Evolutionary conservation across 306 rosid species (phyloP).

Genomic region (Pachyrhizus erosus): DNA sequence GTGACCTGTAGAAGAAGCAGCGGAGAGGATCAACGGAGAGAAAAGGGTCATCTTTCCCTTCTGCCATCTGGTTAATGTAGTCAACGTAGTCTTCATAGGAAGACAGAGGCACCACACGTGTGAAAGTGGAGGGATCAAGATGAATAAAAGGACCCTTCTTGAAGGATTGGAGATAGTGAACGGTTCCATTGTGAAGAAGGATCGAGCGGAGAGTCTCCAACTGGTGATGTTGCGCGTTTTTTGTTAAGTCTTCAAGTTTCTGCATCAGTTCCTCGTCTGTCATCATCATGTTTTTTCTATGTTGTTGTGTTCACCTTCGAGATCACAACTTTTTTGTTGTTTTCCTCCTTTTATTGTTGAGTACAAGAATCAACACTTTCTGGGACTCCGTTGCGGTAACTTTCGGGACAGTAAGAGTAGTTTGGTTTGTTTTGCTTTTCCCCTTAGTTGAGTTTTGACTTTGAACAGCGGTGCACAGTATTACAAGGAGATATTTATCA

Average conservation of each 20-base stretch:
- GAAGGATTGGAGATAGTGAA: constrained; percentile 54
- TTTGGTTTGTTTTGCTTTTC: not conserved
- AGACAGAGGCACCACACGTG: constrained; percentile 55
- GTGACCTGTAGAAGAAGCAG: constrained; percentile 73
- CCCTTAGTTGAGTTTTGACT: not conserved
- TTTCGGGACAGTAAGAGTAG: not conserved
- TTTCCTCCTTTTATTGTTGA: not conserved
- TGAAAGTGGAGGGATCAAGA: constrained; percentile 48
- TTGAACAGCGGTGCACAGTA: not conserved
- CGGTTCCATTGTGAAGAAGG: constrained; percentile 51
- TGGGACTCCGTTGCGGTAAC: not conserved
- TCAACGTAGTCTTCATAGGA: constrained; percentile 61
- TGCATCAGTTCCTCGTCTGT: constrained; percentile 50
- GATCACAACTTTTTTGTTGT: not conserved
- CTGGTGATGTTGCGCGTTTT: constrained; percentile 52
- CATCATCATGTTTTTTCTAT: constrained; percentile 22
- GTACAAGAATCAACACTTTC: not conserved
- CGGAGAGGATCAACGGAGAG: constrained; percentile 70
- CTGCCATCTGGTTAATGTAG: constrained; percentile 52
- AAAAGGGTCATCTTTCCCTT: constrained; percentile 44
- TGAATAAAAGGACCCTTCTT: not conserved
- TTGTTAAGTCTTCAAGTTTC: constrained; percentile 56
- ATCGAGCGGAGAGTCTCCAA: constrained; percentile 53
- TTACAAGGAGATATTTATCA: not conserved
- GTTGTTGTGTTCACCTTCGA: not conserved